Evolutionary conservation across 2,329 filamentous ascomycete species (phyloP).

Genomic region (Phoma sp.): DNA sequence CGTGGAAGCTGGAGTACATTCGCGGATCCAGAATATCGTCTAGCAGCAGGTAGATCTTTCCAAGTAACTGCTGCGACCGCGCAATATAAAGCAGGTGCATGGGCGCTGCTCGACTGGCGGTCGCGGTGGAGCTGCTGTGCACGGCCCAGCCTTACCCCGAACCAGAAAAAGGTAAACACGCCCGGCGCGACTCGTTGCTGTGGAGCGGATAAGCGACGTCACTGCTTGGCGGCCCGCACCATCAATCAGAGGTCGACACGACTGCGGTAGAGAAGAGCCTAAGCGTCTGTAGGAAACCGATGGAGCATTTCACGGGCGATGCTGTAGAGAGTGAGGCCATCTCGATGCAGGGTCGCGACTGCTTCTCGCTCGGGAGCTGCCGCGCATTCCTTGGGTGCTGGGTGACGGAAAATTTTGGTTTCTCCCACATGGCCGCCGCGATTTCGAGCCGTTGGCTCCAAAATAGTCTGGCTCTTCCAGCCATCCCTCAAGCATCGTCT

Average conservation of each 20-base stretch:
- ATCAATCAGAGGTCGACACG: slow-evolving; percentile 26
- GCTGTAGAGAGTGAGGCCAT: slow-evolving; percentile 7
- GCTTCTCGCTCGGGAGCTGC: slow-evolving; percentile 5
- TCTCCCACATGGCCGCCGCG: slow-evolving; percentile 7
- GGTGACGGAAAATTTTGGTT: slow-evolving; percentile 12
- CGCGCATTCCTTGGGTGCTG: slow-evolving; percentile 26
- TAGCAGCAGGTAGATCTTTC: slow-evolving; percentile 32
- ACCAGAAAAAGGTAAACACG: slow-evolving; percentile 39
- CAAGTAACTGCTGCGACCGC: slow-evolving; percentile 33
- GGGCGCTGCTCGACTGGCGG: slow-evolving; percentile 8
- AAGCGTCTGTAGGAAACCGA: background rate
- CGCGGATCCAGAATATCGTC: slow-evolving; percentile 35
- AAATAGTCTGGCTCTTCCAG: slow-evolving; percentile 10
- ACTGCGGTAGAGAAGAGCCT: slow-evolving; percentile 13
- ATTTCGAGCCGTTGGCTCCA: slow-evolving; percentile 1
- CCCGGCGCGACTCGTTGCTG: slow-evolving; percentile 28
- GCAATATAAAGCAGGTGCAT: slow-evolving; percentile 44
- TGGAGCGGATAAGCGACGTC: slow-evolving; percentile 35
- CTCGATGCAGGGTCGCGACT: slow-evolving; percentile 6
- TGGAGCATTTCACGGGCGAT: background rate
- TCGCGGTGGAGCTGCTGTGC: slow-evolving; percentile 20
- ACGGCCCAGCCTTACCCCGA: slow-evolving; percentile 27
- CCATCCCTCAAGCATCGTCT: slow-evolving; percentile 6
- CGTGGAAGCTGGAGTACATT: slow-evolving; percentile 41
- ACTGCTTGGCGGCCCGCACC: slow-evolving; percentile 32